Evolutionary conservation across 805 yeast genomes (phyloP), one percentile per base, ranked within the genome.

Genomic region (Saturnispora saitoi): DNA sequence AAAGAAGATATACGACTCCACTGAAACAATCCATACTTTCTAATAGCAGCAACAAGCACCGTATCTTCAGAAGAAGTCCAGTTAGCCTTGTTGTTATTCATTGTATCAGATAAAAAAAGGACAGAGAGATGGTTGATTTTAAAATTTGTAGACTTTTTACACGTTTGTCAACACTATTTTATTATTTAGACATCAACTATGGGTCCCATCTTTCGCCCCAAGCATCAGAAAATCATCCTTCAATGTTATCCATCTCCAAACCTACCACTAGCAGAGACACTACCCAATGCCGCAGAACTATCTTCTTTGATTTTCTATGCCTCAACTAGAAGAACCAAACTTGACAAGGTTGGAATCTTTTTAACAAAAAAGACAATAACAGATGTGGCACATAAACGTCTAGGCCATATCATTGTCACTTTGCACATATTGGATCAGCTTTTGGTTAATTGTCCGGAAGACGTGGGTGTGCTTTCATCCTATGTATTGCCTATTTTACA

Each of bases 201-300:
- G 50, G 47, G 43, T 12, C 32, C 52, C n/a, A 32, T 57, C 22
- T 57, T 56, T 37, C 58, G 52, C 20, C 86, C 95, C 2, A 90
- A 91, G 63, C 98, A 90, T 65, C 97, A 90, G 66, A 81, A 86
- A 60, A 73, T 90, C 59, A 86, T 93, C 34, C 76, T 84, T 45
- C 95, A 87, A 64, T 93, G 98, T 70, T 91, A 91, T 64, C 98
- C 93, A 2, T 96, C 97, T 2, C 75, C 88, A 52, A 83, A 81
- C 7, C 52, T 61, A 15, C 53, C 63, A 2, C 50, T 52, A 14
- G 75, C 76, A 5, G 98, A 90, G 60, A 90, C 90, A 68, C 83
- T 84, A 58, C 95, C 99, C 14, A 90, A 91, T 63, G 80, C 95
- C 2, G 87, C 95, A 19, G 98, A 93, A 63, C 73, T 95, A 42